Conservation (phyloP, 225 moss, liverwort and hornwort genomes). For the Polytrichum commune region DNA sequence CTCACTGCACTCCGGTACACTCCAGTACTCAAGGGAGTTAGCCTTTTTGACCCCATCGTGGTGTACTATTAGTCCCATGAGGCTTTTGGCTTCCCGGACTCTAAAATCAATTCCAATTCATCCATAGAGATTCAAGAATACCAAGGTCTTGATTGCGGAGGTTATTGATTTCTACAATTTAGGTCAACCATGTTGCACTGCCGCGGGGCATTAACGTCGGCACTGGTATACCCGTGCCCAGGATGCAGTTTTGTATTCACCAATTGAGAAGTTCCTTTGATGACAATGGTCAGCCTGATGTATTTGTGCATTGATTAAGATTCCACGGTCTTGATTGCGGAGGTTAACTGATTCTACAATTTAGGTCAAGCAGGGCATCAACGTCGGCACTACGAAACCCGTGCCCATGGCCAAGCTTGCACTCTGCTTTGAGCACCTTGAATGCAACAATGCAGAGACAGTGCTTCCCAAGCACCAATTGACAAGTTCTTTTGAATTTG, state of each 20-base stretch:
- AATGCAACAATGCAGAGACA: constrained; percentile 29
- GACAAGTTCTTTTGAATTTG: too few species aligned
- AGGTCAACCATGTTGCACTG: constrained; percentile 41
- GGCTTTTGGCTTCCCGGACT: too few species aligned
- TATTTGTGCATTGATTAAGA: too few species aligned
- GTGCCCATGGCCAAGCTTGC: constrained; percentile 29
- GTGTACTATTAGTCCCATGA: too few species aligned
- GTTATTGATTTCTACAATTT: neutral
- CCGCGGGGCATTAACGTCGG: constrained; percentile 52
- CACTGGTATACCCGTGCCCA: constrained; percentile 27
- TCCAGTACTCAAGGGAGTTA: too few species aligned
- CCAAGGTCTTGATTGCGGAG: neutral
- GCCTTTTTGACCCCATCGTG: too few species aligned
- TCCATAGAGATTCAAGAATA: too few species aligned
- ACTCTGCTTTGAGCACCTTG: constrained; percentile 38
- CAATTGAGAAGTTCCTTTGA: too few species aligned
- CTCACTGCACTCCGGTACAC: too few species aligned
- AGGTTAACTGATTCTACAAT: neutral
- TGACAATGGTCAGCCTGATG: too few species aligned
- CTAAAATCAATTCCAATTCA: too few species aligned
- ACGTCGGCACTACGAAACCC: constrained; percentile 38
- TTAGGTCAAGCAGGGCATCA: constrained; percentile 41
- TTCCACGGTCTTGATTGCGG: neutral
- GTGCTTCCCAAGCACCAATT: constrained; percentile 12
- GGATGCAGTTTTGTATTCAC: neutral